Evolutionary conservation across 1,139 yeast genomes (phyloP), one percentile per base, ranked within the genome.

Genomic region (Meyerozyma smithsonii): DNA sequence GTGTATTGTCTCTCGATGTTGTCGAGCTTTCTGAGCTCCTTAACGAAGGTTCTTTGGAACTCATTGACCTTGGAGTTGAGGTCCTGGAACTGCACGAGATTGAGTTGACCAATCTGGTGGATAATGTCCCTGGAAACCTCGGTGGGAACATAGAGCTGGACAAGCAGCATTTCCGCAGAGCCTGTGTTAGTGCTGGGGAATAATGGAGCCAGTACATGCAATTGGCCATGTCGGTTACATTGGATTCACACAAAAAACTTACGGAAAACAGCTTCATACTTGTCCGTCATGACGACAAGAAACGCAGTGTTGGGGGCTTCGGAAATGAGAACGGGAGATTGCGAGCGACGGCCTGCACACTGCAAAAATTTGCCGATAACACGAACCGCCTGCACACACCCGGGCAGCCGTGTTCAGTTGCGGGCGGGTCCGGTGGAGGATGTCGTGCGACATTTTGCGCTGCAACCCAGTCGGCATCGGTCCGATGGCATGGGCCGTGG

Each of bases 151-250:
- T 82, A 84, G 51, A 84, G 62, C 56, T 84, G 87, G 35, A 83
- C 77, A 59, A 82, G 74, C 17, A 87, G 77, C 92, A 84, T 84
- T 52, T 80, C 85, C 76, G 92, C 92, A 38, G 92, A 84, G 56
- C 71, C 70, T 66, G 46, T 35, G 38, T 36, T 26, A 17, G 12
- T 10, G 11, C n/a, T n/a, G n/a, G n/a, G n/a, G n/a, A n/a, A n/a
- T n/a, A n/a, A n/a, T n/a, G n/a, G n/a, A n/a, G n/a, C n/a, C n/a
- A n/a, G n/a, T n/a, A n/a, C n/a, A n/a, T 17, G 23, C 36, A 18
- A 21, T 21, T 11, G 25, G n/a, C 26, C 24, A 15, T 18, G 8
- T 14, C n/a, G n/a, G n/a, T n/a, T 8, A 19, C 10, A 14, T 15
- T n/a, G 26, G 33, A 24, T 23, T 28, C 23, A 32, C 19, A 18